Base-by-base conservation (phyloP, 768 basidiomycete species). In the Lentinula boryana region DNA sequence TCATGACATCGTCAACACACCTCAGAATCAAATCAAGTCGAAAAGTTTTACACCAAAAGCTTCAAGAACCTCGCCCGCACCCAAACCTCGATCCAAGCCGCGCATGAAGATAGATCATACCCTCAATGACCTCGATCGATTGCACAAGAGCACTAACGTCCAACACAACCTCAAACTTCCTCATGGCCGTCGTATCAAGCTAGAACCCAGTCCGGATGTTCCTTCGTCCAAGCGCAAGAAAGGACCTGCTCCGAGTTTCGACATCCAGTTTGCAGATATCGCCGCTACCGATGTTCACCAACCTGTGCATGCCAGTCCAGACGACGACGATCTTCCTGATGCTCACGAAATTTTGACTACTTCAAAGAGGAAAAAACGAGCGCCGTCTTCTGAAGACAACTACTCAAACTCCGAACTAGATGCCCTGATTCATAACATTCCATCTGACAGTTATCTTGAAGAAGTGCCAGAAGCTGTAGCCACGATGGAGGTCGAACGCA, bases 191-290 rank as follows among this genome's bases (percentile, higher is more conserved):
- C 76, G 78, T 31, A 66, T 82, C 67, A 86, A 83, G 66, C 63
- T 81, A n/a, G 72, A 74, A 8, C 21, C 59, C n/a, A 27, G 60
- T 70, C 44, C 60, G 64, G 10, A 49, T 49, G 33, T 60, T 65
- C 56, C 65, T 63, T n/a, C 43, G 18, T 12, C 27, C 9, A 74
- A 74, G 61, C 68, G 68, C 50, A 75, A 73, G 63, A 65, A 63
- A 12, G 69, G 68, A 54, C 41, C 70, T 7, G 62, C 65, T 2
- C 76, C 80, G 27, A 74, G 83, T 62, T 84, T 84, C 62, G 75
- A 83, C 61, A 63, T 87, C 23, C 74, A 82, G 55, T 78, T 87
- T 51, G 69, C 80, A 5, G 70, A 75, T 56, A 61, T 84, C 54
- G 70, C 70, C n/a, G 73, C 73, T 40, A 52, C 63, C 18, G 53